phyloP scores from a whole-genome alignment of 371 early-diverging fungal species.

The Lichtheimia ornata region DNA sequence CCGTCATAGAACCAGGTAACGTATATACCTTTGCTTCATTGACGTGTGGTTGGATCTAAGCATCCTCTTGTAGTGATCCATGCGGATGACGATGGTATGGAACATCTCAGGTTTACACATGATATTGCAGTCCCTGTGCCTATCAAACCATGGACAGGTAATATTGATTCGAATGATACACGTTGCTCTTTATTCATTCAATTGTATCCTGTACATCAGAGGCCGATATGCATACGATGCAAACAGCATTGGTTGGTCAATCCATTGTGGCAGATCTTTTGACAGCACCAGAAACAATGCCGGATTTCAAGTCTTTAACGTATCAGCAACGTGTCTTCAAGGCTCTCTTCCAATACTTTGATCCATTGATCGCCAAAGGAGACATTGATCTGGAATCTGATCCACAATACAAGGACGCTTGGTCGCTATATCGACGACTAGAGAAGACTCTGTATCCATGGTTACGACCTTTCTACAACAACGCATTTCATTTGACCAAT shows the following conservation, averaged over 20 bases:
- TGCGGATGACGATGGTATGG: conserved; percentile 16
- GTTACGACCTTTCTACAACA: conserved; percentile 24
- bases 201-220: conserved; percentile 3
- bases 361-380: conserved; percentile 26
- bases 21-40: neutral
- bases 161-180: neutral
- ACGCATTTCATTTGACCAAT: conserved; percentile 27
- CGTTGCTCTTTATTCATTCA: neutral
- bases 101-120: conserved; percentile 19
- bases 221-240: conserved; percentile 12
- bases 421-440: conserved; percentile 19
- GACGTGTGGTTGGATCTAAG: neutral
- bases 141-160: conserved; percentile 28
- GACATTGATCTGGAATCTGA: conserved; percentile 18
- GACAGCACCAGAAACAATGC: conserved; percentile 20
- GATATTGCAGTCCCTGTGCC: conserved; percentile 26
- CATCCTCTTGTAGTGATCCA: conserved; percentile 1
- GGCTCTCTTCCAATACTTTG: conserved; percentile 37
- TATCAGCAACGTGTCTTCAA: conserved; percentile 39
- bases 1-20: conserved; percentile 13
- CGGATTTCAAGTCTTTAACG: conserved; percentile 33
- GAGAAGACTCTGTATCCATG: conserved; percentile 31
- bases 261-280: conserved; percentile 14
- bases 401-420: conserved; percentile 16
- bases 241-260: conserved; percentile 18